Percentiles rank a stretch among this genome's conserved stretches.
Evolutionary conservation across 2,329 filamentous ascomycete species (phyloP).

Genomic region (Sporothrix protearum): DNA sequence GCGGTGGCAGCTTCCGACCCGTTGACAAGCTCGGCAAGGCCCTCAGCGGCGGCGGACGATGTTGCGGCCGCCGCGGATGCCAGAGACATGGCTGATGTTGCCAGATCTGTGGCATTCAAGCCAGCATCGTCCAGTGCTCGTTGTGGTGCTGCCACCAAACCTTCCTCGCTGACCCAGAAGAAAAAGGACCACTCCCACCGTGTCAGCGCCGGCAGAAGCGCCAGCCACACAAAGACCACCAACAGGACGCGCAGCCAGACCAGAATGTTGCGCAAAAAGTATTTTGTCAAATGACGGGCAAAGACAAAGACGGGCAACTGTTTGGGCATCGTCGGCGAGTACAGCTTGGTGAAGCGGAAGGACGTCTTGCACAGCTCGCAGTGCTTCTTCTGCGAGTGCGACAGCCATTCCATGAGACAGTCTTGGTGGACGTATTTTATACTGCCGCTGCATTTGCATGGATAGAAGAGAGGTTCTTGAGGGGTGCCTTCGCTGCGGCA

Average conservation of each 20-base stretch:
- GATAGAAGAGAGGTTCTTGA: conserved; percentile 88
- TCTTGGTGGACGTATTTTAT: conserved; percentile 98
- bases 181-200: conserved; percentile 87
- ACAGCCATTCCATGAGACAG: conserved; percentile 97
- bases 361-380: conserved; percentile 99
- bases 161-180: conserved; percentile 91
- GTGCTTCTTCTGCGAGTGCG: conserved; percentile 98
- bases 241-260: conserved; percentile 75
- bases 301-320: conserved; percentile 79
- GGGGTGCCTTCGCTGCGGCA: conserved; percentile 82
- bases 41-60: neutral
- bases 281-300: conserved; percentile 69
- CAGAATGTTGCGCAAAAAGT: conserved; percentile 66
- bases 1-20: neutral
- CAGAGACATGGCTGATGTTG: neutral
- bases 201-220: conserved; percentile 85
- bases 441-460: conserved; percentile 97
- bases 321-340: conserved; percentile 88
- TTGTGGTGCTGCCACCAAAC: conserved; percentile 36
- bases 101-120: neutral
- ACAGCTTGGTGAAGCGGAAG: conserved; percentile 97
- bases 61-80: neutral
- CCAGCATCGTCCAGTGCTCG: neutral
- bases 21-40: neutral
- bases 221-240: conserved; percentile 83